Base-by-base conservation (phyloP, 106 monocot species). In the Narthecium ossifragum region DNA sequence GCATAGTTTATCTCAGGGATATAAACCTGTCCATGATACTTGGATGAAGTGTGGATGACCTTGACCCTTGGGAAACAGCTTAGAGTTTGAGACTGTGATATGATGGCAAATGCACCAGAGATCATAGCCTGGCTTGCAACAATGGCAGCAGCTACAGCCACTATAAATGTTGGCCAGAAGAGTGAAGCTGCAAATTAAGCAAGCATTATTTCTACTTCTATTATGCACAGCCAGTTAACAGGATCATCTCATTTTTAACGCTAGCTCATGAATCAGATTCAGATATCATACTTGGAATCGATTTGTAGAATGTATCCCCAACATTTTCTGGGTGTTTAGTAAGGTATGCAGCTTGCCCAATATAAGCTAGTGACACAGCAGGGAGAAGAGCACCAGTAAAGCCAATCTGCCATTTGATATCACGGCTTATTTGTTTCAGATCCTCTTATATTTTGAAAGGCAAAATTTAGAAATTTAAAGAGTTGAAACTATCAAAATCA, bases 41-140 rank as follows among this genome's bases (percentile, higher is more conserved):
- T 63, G 8, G 18, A 20, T 22, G 63, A 63, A 6, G 63, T 63
- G 32, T 63, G 63, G 17, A 63, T 31, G 22, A 65, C 15, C 51
- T 40, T 52, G 7, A 65, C 65, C 11, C 65, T 24, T 5, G 65
- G 65, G 38, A 65, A 65, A 53, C 65, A 65, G 8, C 65, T 53
- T 5, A 65, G 53, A 18, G 65, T 3, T 2, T 53, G 26, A 2
- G 53, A 65, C 26, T 65, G 65, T 24, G 36, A 26, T 2, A 65
- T 39, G 39, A 65, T 65, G 36, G 51, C 24, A 39, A 65, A 65
- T 0, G 65, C 13, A 20, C 53, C 65, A 2, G 65, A 65, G 27
- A 65, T 51, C 65, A 65, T 65, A 2, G 52, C 65, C 14, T 65
- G 65, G 65, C 65, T 65, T 3, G 65, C 65, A n/a, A 65, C 40